Conservation (phyloP, 176 grass and related monocot species). For the Elymus sibiricus region DNA sequence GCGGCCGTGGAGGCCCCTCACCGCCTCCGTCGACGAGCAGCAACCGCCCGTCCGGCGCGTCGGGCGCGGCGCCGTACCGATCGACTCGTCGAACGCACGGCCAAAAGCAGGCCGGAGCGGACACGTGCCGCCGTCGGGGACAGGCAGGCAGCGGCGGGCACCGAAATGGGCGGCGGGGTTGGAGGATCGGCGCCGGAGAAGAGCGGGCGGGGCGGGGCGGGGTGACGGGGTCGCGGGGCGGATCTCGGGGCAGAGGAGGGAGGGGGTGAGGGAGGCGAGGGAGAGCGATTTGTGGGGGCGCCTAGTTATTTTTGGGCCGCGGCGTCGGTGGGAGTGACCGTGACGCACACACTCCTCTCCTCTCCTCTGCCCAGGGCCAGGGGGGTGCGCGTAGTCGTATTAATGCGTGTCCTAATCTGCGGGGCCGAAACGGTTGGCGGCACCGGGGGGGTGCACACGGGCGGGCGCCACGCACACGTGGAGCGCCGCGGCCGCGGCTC, state of each 20-base stretch:
- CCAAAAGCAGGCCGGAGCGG: neutral
- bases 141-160: neutral
- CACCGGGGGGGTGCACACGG: neutral
- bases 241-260: slow-evolving; percentile 36
- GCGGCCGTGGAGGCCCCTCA: neutral
- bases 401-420: neutral
- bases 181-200: slow-evolving; percentile 14
- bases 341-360: neutral
- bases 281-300: slow-evolving; percentile 42
- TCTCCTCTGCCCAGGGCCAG: neutral
- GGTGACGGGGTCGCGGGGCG: neutral
- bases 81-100: neutral
- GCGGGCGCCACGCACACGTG: neutral
- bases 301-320: slow-evolving; percentile 47
- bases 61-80: neutral
- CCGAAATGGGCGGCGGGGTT: neutral
- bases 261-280: neutral
- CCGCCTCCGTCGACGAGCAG: neutral
- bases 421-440: neutral
- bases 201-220: slow-evolving; percentile 3
- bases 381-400: slow-evolving; percentile 28
- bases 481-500: no score
- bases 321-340: slow-evolving; percentile 31
- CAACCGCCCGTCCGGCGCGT: neutral
- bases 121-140: neutral